These are phyloP conservation scores for Pyronema domesticum DNA, from an alignment of 495 filamentous ascomycete species.

Conservation along the genomic window DNA sequence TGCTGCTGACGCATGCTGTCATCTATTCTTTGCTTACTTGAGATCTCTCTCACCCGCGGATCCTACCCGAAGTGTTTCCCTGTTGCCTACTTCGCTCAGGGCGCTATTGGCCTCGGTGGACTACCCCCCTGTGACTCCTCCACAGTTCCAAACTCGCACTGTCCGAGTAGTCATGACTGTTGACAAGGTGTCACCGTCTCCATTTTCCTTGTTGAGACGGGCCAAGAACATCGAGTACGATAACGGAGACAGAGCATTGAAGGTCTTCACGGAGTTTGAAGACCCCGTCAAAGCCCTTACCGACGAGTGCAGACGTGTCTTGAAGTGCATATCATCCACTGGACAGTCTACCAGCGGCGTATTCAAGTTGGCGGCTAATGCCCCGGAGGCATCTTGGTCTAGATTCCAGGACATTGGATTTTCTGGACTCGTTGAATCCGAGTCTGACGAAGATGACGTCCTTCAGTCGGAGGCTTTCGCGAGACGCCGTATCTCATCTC, in stretches of 20 bases:
- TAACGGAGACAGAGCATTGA: conserved; percentile 65
- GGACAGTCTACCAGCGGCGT: conserved; percentile 63
- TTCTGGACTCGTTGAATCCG: conserved; percentile 48
- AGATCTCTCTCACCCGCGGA: conserved; percentile 67
- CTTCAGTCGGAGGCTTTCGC: conserved; percentile 2
- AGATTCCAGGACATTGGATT: conserved; percentile 93
- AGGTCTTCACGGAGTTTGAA: conserved; percentile 69
- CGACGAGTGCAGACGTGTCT: conserved; percentile 79
- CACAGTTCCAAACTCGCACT: conserved; percentile 59
- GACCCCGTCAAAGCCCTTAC: conserved; percentile 79
- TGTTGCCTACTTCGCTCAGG: conserved; percentile 80
- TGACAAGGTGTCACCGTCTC: conserved; percentile 84
- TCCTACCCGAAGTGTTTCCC: conserved; percentile 46
- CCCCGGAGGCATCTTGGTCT: conserved; percentile 83
- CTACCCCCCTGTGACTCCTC: conserved; percentile 72
- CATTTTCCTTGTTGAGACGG: conserved; percentile 74
- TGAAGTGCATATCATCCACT: conserved; percentile 69
- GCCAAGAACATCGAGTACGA: conserved; percentile 92
- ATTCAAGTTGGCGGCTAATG: conserved; percentile 47
- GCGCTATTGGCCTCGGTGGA: conserved; percentile 80
- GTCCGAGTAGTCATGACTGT: conserved; percentile 94
- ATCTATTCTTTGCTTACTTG: conserved; percentile 94
- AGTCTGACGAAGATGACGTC: conserved; percentile 38
- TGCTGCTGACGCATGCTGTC: conserved; percentile 86
- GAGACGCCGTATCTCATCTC: not conserved